These are phyloP conservation scores for Kwoniella heveanensis DNA, from an alignment of 768 basidiomycete species.

Conservation along the genomic window DNA sequence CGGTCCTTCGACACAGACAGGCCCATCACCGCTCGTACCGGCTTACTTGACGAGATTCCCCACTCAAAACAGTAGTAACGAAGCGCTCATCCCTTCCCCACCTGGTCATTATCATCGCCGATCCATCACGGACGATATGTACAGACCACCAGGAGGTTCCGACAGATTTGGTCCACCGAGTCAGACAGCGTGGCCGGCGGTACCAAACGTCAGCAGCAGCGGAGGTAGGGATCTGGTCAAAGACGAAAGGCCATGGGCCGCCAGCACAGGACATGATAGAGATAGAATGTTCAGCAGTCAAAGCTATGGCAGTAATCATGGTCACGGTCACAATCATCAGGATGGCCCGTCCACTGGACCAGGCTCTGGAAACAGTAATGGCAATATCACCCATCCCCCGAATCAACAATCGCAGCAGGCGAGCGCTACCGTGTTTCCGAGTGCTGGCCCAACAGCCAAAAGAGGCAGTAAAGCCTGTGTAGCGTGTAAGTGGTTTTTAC, in stretches of 20 bases:
- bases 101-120: neutral
- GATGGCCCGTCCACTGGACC: neutral
- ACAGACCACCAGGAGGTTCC: neutral
- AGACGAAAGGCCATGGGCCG: neutral
- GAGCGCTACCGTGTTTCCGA: constrained; percentile 8
- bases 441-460: constrained; percentile 29
- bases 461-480: constrained; percentile 46
- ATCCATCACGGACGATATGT: neutral
- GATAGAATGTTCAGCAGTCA: constrained; percentile 4
- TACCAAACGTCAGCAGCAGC: neutral
- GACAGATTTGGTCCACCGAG: neutral
- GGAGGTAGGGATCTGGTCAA: neutral
- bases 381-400: constrained; percentile 7
- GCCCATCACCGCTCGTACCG: constrained; percentile 18
- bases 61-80: neutral
- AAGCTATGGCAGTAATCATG: neutral
- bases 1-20: constrained; percentile 1
- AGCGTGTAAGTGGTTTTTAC: constrained; percentile 34
- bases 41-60: constrained; percentile 23
- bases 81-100: neutral
- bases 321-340: constrained; percentile 1
- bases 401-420: neutral
- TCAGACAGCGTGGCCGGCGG: neutral
- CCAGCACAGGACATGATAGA: neutral
- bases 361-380: constrained; percentile 4